phyloP scores from a whole-genome alignment of 1,284 basidiomycete species.

The Golubevia pallescens region DNA sequence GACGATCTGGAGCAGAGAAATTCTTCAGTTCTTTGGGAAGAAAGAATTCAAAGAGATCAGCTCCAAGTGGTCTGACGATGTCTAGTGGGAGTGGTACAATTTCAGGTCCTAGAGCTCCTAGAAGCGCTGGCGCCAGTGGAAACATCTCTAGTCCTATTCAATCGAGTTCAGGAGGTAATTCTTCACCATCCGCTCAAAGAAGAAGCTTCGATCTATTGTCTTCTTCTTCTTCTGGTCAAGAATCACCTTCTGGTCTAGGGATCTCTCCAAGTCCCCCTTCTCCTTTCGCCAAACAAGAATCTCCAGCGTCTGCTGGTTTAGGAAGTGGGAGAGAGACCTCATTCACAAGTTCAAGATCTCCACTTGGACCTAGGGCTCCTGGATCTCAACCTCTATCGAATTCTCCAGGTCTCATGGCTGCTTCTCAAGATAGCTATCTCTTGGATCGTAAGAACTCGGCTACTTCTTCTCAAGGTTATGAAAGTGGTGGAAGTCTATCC shows the following conservation, averaged over 20 bases:
- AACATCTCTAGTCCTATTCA: not conserved
- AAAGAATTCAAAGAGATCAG: slow-evolving; percentile 20
- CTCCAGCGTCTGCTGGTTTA: not conserved
- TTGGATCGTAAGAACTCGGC: not conserved
- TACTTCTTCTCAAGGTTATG: not conserved
- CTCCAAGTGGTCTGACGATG: not conserved
- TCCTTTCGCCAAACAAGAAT: not conserved
- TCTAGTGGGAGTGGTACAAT: not conserved
- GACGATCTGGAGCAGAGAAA: not conserved
- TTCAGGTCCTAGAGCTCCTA: not conserved
- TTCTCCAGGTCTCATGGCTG: not conserved
- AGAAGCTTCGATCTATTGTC: not conserved
- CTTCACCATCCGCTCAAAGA: not conserved
- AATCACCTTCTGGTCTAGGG: not conserved
- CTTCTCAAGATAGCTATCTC: not conserved
- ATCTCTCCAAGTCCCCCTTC: not conserved
- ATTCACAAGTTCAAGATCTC: not conserved
- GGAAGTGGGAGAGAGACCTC: not conserved
- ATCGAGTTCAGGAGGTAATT: not conserved
- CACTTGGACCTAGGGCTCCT: not conserved
- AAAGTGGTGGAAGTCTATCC: not conserved
- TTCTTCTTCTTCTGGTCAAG: not conserved
- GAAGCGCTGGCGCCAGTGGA: not conserved
- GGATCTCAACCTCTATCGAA: not conserved
- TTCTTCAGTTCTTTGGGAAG: slow-evolving; percentile 32